These are phyloP conservation scores for Diplogelasinospora grovesii DNA, from an alignment of 495 filamentous ascomycete genomes.

Conservation along the genomic window DNA sequence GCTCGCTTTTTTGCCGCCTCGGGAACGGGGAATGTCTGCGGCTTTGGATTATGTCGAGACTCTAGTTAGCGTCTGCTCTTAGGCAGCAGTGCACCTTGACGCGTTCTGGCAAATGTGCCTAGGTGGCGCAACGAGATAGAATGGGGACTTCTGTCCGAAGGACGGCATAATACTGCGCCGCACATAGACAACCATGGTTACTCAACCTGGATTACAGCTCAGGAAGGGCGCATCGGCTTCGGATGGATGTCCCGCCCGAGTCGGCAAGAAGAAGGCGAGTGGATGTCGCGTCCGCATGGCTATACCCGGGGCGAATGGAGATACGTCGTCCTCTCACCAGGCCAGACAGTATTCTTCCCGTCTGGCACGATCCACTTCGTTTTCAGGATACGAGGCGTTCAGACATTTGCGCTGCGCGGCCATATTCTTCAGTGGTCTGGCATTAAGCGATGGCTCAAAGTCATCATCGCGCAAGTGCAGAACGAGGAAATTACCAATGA, in stretches of 20 bases:
- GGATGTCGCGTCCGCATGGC: slow-evolving; percentile 11
- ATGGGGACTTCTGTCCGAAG: slow-evolving; percentile 12
- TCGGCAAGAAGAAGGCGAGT: slow-evolving; percentile 14
- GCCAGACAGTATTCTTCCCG: slow-evolving; percentile 27
- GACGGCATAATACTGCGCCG: slow-evolving; percentile 11
- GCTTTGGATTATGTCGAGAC: no score
- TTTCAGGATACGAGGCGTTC: slow-evolving; percentile 15
- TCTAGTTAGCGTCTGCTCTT: no score
- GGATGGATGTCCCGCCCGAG: slow-evolving; percentile 24
- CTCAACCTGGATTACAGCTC: slow-evolving; percentile 10
- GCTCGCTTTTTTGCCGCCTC: no score
- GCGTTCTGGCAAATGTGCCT: no score
- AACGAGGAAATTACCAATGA: slow-evolving; percentile 15
- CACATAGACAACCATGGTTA: slow-evolving; percentile 14
- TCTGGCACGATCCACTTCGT: slow-evolving; percentile 31
- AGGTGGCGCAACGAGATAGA: slow-evolving; percentile 11
- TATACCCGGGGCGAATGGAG: slow-evolving; percentile 22
- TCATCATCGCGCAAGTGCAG: slow-evolving; percentile 10
- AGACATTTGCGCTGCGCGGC: slow-evolving; percentile 16
- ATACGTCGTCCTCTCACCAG: slow-evolving; percentile 22
- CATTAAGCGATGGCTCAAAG: slow-evolving; percentile 14
- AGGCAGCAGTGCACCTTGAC: no score
- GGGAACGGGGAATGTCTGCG: no score
- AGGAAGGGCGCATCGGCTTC: slow-evolving; percentile 24
- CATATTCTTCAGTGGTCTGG: slow-evolving; percentile 19